These are phyloP conservation scores for Lodderomyces pseudojiufengensis DNA, from an alignment of 1,139 yeast species.

Conservation along the genomic window DNA sequence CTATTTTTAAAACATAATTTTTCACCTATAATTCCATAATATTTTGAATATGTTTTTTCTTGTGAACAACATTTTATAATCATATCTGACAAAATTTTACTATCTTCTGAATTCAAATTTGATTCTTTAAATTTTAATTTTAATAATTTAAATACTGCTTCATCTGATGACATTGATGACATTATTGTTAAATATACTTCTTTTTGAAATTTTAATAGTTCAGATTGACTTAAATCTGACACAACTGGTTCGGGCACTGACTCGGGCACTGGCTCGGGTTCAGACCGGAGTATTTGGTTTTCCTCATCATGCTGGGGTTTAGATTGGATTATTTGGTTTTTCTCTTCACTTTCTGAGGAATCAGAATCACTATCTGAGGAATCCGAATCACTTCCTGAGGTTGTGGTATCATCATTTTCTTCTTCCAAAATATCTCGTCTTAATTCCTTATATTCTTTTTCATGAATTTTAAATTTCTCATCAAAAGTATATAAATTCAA, in stretches of 20 bases:
- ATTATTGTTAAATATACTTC: constrained; percentile 76
- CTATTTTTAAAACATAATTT: constrained; percentile 46
- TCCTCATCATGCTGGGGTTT: no score
- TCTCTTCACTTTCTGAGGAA: constrained; percentile 16
- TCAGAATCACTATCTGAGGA: no score
- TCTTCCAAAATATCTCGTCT: constrained; percentile 17
- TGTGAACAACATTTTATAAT: constrained; percentile 81
- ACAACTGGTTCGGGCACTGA: constrained; percentile 12
- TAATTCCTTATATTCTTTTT: constrained; percentile 30
- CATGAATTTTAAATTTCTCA: constrained; percentile 48
- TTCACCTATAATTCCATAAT: constrained; percentile 76
- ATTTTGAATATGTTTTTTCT: constrained; percentile 83
- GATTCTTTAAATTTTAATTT: constrained; percentile 40
- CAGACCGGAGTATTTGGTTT: no score
- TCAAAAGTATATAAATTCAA: constrained; percentile 55
- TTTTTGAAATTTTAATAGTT: constrained; percentile 61
- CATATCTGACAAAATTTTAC: constrained; percentile 61
- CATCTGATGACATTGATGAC: constrained; percentile 93
- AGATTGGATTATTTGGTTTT: no score
- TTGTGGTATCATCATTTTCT: constrained; percentile 17
- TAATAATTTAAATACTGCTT: constrained; percentile 82
- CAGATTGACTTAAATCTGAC: constrained; percentile 68
- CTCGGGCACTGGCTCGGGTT: no score
- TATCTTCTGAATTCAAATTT: constrained; percentile 15
- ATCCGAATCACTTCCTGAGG: no score